Percentiles rank a stretch among this genome's conserved stretches.
phyloP scores from a whole-genome alignment of 192 early-diverging fungal genomes.

The Coemansia sp. region DNA sequence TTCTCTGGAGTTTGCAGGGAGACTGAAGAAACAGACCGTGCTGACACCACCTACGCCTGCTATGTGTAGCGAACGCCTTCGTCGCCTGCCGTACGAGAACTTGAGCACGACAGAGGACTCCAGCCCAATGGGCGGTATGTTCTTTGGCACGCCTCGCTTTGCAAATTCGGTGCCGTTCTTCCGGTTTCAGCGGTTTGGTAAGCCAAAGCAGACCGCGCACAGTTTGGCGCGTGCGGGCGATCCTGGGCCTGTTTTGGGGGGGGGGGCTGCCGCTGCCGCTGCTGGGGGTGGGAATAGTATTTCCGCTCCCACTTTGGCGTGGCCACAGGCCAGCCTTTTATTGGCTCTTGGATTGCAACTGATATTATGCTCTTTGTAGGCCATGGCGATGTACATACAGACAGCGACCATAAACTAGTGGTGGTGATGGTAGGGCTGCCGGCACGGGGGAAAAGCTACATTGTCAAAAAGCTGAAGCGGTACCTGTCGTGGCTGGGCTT shows the following conservation, averaged over 20 bases:
- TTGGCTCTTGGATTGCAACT: background rate
- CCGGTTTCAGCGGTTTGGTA: conserved; percentile 51
- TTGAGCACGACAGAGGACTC: conserved; percentile 38
- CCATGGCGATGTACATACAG: conserved; percentile 52
- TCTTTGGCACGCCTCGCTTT: conserved; percentile 53
- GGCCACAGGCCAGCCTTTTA: background rate
- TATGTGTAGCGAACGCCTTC: conserved; percentile 40
- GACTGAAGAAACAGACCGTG: background rate
- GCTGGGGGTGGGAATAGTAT: too few species aligned
- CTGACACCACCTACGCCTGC: background rate
- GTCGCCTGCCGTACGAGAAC: conserved; percentile 46
- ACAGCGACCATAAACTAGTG: conserved; percentile 84
- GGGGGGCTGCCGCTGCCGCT: background rate
- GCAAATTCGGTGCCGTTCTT: conserved; percentile 52
- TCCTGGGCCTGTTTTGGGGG: background rate
- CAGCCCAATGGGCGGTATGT: conserved; percentile 43
- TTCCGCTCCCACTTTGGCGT: too few species aligned
- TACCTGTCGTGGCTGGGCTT: conserved; percentile 83
- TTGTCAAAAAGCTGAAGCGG: conserved; percentile 92
- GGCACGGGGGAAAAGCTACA: conserved; percentile 92
- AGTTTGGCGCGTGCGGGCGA: conserved; percentile 15
- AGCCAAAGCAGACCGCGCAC: background rate
- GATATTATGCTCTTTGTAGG: conserved; percentile 37
- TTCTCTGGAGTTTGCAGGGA: too few species aligned
- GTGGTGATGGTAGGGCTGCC: conserved; percentile 98